These are phyloP conservation scores for Microascus cirrosus DNA, from an alignment of 2,329 filamentous ascomycete species.

Conservation along the genomic window DNA sequence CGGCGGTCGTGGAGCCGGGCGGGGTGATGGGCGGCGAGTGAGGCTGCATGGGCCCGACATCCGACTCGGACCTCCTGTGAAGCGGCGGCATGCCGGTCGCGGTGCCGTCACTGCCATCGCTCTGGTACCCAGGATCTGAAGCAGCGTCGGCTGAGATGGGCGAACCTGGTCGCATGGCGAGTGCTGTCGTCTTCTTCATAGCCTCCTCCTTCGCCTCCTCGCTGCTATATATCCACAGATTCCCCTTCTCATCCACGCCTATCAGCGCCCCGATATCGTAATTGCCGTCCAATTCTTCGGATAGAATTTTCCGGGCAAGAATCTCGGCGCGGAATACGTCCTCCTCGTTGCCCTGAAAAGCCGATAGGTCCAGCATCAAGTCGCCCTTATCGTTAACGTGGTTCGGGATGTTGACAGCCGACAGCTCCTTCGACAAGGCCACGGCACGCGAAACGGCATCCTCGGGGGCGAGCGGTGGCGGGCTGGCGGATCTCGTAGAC, in stretches of 20 bases:
- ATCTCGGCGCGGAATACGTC: slow-evolving; percentile 86
- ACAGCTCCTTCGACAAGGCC: slow-evolving; percentile 76
- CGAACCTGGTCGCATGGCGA: slow-evolving; percentile 30
- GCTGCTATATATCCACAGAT: slow-evolving; percentile 99
- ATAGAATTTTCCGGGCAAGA: slow-evolving; percentile 83
- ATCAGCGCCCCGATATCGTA: slow-evolving; percentile 95
- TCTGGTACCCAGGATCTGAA: slow-evolving; percentile 92
- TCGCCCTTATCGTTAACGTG: slow-evolving; percentile 89
- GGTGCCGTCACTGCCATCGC: slow-evolving; percentile 62
- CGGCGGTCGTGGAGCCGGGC: slow-evolving; percentile 52
- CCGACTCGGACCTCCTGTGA: slow-evolving; percentile 58
- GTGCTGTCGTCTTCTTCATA: slow-evolving; percentile 50
- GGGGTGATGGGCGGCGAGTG: slow-evolving; percentile 41
- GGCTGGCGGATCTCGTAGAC: slow-evolving; percentile 60
- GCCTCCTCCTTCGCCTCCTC: slow-evolving; percentile 91
- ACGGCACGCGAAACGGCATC: slow-evolving; percentile 78
- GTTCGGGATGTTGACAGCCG: slow-evolving; percentile 82
- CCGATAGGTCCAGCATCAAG: slow-evolving; percentile 95
- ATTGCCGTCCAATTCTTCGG: slow-evolving; percentile 85
- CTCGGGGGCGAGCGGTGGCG: slow-evolving; percentile 56
- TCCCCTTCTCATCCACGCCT: slow-evolving; percentile 88
- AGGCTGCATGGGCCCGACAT: slow-evolving; percentile 37
- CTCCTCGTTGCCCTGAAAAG: slow-evolving; percentile 89
- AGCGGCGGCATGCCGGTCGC: slow-evolving; percentile 30
- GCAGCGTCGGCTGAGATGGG: slow-evolving; percentile 63